Base-by-base conservation (phyloP, 176 grass and related monocot species). In the Aegilops sharonensis region DNA sequence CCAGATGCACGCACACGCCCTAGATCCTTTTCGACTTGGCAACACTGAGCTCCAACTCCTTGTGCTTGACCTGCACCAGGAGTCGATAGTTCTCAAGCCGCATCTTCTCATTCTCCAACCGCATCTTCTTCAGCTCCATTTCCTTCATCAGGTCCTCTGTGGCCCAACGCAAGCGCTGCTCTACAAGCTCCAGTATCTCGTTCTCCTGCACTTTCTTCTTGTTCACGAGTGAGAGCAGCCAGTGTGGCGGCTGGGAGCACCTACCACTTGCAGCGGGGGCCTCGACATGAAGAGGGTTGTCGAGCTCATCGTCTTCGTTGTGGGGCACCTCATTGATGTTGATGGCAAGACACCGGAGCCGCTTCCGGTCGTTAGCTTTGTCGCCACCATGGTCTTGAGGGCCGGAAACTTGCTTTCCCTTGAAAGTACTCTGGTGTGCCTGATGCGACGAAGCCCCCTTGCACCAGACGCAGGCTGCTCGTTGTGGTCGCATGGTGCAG, bases 91-190 rank as follows among this genome's bases (percentile, higher is more conserved):
- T 85, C 20, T 25, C 61, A 1, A 67, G 8, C 12, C 10, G 32
- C 25, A 64, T 12, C 59, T 1, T 77, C 1, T n/a, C 27, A 8
- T 85, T 75, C 27, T 76, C 83, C 7, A 65, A 7, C 4, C 29
- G 13, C 72, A 64, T 77, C 72, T 27, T 64, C 72, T 85, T 73
- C 8, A 66, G 20, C 43, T 85, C 61, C 60, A 6, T 34, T 42
- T 77, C 61, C 42, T 37, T 17, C 29, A 20, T 35, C 42, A 9
- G 25, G 20, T 42, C 10, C 1, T 3, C 27, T 23, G 11, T 43
- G 1, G 27, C 60, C 74, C 21, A 60, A n/a, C n/a, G 37, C 31
- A 78, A 24, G 30, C 37, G 73, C 43, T n/a, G 62, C 42, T 47
- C 17, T 40, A 11, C 85, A 25, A 72, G 29, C 72, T 34, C 63